Evolutionary conservation across 2,329 filamentous ascomycete genomes (phyloP), one percentile per base, ranked within the genome.

Genomic region (Aureobasidium sp.): DNA sequence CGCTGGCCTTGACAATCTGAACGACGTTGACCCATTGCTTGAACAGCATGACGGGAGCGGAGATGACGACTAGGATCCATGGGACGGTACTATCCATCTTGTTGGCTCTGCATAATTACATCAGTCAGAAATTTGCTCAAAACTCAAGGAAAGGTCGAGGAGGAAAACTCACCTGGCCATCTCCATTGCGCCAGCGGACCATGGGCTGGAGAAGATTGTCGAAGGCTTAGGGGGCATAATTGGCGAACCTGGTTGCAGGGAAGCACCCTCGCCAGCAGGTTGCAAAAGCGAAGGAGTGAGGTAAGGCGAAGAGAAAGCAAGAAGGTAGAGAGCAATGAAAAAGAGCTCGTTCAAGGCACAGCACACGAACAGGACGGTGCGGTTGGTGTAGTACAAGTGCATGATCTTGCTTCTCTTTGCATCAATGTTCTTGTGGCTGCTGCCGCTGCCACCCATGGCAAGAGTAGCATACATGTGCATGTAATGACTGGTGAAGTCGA

Each of bases 381-480:
- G 95, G 81, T 96, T 97, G 66, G 91, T 93, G 78, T 99, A 99
- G 81, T 99, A 99, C 63, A 95, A 80, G 76, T 96, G 94, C 74
- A 99, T 78, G 63, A 97, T 81, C 85, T 87, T 90, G 79, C 90
- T 96, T 74, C 91, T 82, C 73, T 84, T 89, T 76, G 89, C 87
- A 73, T 96, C 91, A 58, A 99, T 87, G 69, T 89, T 92, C 85
- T 99, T 99, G 80, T 99, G 94, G 79, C 91, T 90, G 68, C 84
- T 79, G 20, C 86, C 84, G 60, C 85, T 82, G 59, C 90, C 91
- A 60, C 89, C 91, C 85, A 96, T 94, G 67, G 87, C 87, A 70
- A 97, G 80, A 0, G 91, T 96, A 13, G 92, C 90, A 74, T 96
- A 97, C 94, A 99, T 99, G 79, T 99, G 94, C 81, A 97, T 93